Evolutionary conservation across 2,329 filamentous ascomycete species (phyloP).

Genomic region (Verruconis gallopava): DNA sequence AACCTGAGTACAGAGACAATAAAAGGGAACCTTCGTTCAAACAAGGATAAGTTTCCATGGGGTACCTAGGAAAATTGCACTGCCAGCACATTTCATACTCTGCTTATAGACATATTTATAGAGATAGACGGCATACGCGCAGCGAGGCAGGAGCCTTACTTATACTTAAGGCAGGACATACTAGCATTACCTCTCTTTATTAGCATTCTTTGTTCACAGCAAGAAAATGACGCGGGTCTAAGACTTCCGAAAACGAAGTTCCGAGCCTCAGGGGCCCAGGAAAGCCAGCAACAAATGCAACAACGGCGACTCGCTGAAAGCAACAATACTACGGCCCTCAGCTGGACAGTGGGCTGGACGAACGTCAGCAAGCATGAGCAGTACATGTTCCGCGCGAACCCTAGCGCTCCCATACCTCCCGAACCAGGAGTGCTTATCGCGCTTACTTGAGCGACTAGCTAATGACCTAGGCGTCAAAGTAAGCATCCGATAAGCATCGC

Average conservation of each 20-base stretch:
- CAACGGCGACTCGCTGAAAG: slow-evolving; percentile 26
- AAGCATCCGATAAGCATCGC: slow-evolving; percentile 69
- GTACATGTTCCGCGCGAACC: slow-evolving; percentile 73
- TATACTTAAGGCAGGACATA: slow-evolving; percentile 52
- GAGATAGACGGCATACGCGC: slow-evolving; percentile 44
- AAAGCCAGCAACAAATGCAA: slow-evolving; percentile 18
- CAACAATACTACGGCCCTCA: slow-evolving; percentile 28
- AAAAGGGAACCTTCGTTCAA: not conserved
- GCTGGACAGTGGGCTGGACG: slow-evolving; percentile 29
- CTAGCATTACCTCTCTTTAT: slow-evolving; percentile 46
- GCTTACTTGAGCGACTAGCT: slow-evolving; percentile 62
- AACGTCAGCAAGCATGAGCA: slow-evolving; percentile 43
- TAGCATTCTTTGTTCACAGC: slow-evolving; percentile 29
- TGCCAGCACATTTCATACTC: slow-evolving; percentile 39
- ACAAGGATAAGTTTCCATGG: slow-evolving; percentile 42
- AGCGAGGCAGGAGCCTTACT: slow-evolving; percentile 55
- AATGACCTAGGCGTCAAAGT: slow-evolving; percentile 75
- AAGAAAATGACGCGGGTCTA: slow-evolving; percentile 56
- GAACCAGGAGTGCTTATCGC: slow-evolving; percentile 54
- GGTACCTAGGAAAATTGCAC: slow-evolving; percentile 34
- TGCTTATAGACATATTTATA: slow-evolving; percentile 46
- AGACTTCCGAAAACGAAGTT: slow-evolving; percentile 48
- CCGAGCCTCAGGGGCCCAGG: slow-evolving; percentile 33
- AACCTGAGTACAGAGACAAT: no score
- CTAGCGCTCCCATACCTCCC: slow-evolving; percentile 67